Evolutionary conservation across 371 early-diverging fungal species (phyloP).

Genomic region (Actinomortierella wolfii): DNA sequence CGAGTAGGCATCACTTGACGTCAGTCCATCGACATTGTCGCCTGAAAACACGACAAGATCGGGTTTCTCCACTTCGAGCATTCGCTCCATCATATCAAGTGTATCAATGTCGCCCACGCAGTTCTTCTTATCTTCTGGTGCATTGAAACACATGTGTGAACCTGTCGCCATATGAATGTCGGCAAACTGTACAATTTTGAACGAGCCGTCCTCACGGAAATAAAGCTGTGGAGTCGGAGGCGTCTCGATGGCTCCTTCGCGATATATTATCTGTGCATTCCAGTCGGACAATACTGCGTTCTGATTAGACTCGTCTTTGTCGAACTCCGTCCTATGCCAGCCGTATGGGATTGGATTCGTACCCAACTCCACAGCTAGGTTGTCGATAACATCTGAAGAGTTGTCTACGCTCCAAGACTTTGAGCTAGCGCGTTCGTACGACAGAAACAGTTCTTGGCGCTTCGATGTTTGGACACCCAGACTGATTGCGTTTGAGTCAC

Average conservation of each 20-base stretch:
- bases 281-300: conserved; percentile 13
- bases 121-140: conserved; percentile 42
- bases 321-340: conserved; percentile 25
- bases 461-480: too few species aligned
- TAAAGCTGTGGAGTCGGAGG: conserved; percentile 33
- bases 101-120: conserved; percentile 57
- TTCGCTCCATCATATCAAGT: conserved; percentile 46
- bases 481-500: too few species aligned
- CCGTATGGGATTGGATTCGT: conserved; percentile 34
- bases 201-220: conserved; percentile 50
- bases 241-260: conserved; percentile 3
- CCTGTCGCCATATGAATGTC: conserved; percentile 63
- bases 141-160: conserved; percentile 50
- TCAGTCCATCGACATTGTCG: conserved; percentile 57
- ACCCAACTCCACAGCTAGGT: conserved; percentile 54
- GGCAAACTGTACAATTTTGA: conserved; percentile 60
- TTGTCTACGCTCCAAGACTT: too few species aligned
- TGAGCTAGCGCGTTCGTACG: too few species aligned
- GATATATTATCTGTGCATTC: conserved; percentile 30
- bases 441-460: too few species aligned
- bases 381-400: conserved; percentile 35
- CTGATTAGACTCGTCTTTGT: conserved; percentile 10
- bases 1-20: conserved; percentile 41
- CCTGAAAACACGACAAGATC: conserved; percentile 62
- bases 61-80: conserved; percentile 55